These are phyloP conservation scores for Dictyostelium intermedium DNA, from an alignment of 78 protist species.

Conservation along the genomic window DNA sequence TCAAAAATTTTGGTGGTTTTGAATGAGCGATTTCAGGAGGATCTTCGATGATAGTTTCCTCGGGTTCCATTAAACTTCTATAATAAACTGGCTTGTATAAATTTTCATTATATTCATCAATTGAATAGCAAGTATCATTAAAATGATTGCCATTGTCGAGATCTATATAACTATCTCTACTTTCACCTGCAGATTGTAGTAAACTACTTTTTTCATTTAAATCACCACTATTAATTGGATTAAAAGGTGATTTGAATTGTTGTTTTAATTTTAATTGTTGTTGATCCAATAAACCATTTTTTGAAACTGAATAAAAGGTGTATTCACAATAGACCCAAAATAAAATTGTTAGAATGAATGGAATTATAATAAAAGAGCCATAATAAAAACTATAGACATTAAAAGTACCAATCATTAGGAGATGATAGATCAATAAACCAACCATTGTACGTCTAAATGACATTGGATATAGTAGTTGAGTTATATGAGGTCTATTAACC, in stretches of 20 bases:
- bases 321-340: constrained; percentile 1
- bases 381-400: constrained; percentile 45
- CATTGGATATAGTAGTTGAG: background rate
- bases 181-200: background rate
- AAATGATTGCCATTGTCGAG: background rate
- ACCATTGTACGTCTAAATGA: background rate
- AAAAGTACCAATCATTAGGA: constrained; percentile 59
- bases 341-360: constrained; percentile 20
- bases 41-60: background rate
- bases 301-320: background rate
- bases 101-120: constrained; percentile 8
- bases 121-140: background rate
- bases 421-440: constrained; percentile 21
- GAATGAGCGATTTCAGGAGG: background rate
- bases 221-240: background rate
- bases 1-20: background rate
- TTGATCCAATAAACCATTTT: constrained; percentile 38
- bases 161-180: background rate
- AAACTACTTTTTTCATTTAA: background rate
- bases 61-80: constrained; percentile 5
- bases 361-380: constrained; percentile 29
- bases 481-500: background rate
- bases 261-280: background rate
- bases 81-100: constrained; percentile 6
- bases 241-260: background rate